Conservation (phyloP, 169 alveolate species). For the Plasmodium coatneyi region DNA sequence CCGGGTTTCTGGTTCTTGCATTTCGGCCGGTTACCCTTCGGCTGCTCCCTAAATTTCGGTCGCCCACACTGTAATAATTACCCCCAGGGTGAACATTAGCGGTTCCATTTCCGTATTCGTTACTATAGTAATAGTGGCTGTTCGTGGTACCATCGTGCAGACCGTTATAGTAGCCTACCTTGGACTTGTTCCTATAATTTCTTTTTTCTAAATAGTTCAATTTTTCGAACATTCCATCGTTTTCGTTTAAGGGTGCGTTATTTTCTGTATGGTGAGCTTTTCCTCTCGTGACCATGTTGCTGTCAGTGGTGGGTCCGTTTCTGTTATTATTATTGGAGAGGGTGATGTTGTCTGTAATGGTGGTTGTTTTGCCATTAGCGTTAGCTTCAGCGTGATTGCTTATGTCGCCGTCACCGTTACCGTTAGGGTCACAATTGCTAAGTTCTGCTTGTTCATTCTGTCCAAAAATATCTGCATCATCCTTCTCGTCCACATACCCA, state of each 20-base stretch:
- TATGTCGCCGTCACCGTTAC: background rate
- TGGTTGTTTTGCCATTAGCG: background rate
- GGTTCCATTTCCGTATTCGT: background rate
- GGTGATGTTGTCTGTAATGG: too few relatives aligned
- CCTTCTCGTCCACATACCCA: conserved; percentile 32
- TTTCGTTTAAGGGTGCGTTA: background rate
- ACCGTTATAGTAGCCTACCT: too few relatives aligned
- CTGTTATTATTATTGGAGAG: background rate
- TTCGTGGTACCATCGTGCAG: background rate
- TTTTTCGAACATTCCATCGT: conserved; percentile 30
- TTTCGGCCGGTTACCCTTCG: background rate
- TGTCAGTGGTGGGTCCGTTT: background rate
- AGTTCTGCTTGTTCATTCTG: background rate
- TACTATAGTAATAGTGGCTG: background rate
- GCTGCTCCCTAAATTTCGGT: background rate
- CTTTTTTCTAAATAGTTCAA: conserved; percentile 46
- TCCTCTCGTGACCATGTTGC: too few relatives aligned
- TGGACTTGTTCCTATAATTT: too few relatives aligned
- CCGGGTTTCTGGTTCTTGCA: background rate
- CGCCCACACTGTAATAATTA: background rate
- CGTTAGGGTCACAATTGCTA: background rate
- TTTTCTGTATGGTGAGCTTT: too few relatives aligned
- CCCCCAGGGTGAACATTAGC: background rate
- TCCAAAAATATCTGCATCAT: conserved; percentile 7
- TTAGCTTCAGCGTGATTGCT: background rate